Evolutionary conservation across 2,329 filamentous ascomycete genomes (phyloP), one percentile per base, ranked within the genome.

Genomic region (Metarhizium sp.): DNA sequence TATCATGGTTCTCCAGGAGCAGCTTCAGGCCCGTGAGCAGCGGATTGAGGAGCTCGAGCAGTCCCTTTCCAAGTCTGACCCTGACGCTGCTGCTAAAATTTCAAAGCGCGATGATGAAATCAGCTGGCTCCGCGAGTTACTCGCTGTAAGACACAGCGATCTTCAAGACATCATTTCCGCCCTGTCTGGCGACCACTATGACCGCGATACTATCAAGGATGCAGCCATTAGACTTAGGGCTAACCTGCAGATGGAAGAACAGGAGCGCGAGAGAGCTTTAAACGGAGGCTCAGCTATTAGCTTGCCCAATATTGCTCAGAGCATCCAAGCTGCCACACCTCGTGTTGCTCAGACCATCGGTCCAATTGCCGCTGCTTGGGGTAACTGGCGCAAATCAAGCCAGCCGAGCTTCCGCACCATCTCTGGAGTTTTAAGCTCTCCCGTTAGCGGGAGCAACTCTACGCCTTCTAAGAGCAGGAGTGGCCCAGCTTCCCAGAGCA

Each of bases 221-320:
- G 91, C 92, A 6, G 89, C 90, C 40, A 97, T 97, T 63, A 87
- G 94, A 53, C 85, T 99, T 58, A 90, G 90, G 68, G 90, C 94
- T 14, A 96, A 96, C 65, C 78, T 99, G 40, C 90, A 97, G 68
- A 99, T 99, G 94, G 92, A 99, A 70, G 89, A 95, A 67, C 90
- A 96, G 68, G 92, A 96, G 72, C 89, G 90, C 52, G 92, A 97
- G 70, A 82, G 94, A 57, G 86, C 90, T 1, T 81, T 89, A 72
- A 85, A 87, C 54, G 85, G 85, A 50, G 82, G 81, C 14, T 87
- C 84, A 7, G 76, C 82, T 32, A 78, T 86, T 58, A 82, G 78
- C 54, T 77, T 94, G 62, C 88, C 89, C 4, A 89, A 88, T 45
- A 81, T 96, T 46, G 87, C 90, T 1, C 86, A 87, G 50, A 82